Base-by-base conservation (phyloP, 2,329 filamentous ascomycete species). In the Stachybotrys chlorohalonatus region DNA sequence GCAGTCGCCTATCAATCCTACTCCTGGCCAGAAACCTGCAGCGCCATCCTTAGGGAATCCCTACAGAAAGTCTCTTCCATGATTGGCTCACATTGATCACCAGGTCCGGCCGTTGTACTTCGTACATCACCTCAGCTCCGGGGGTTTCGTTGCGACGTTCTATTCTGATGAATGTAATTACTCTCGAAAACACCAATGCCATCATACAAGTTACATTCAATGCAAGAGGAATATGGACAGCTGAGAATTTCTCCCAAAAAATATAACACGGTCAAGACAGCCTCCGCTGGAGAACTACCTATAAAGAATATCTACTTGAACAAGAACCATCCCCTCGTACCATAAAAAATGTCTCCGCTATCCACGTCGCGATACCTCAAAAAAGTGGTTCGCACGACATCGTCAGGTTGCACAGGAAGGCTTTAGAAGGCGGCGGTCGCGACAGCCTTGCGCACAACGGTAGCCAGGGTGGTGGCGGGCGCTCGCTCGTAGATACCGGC, bases 231-330 rank as follows among this genome's bases (percentile, higher is more conserved):
- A 42, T 9, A 42, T 13, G 13, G 36, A 13, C 9, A 9, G 36
- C 13, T 9, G 36, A 42, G 36, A 42, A 42, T 42, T 13, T 42
- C 36, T 42, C 36, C 24, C 24, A 24, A 24, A 24, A 42, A 42
- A 42, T 42, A 42, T 42, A 13, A 9, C 36, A 42, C 36, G 36
- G 36, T 42, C 13, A 42, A 39, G 36, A 42, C 36, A 42, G 36
- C 46, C 50, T 52, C 50, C 50, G 8, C 50, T 30, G 50, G 50
- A 52, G 50, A 36, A 16, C 32, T 42, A 30, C 32, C 50, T 31
- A 52, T 39, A 45, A 52, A 52, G 32, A 52, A 52, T 52, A 52
- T 52, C 32, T 52, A 52, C 50, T 52, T 30, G 50, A 52, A 51
- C 31, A 52, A 24, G 17, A 47, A n/a, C 15, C 15, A 11, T 16